phyloP scores from a whole-genome alignment of 164 flowering plant genomes.

The Stephania japonica region DNA sequence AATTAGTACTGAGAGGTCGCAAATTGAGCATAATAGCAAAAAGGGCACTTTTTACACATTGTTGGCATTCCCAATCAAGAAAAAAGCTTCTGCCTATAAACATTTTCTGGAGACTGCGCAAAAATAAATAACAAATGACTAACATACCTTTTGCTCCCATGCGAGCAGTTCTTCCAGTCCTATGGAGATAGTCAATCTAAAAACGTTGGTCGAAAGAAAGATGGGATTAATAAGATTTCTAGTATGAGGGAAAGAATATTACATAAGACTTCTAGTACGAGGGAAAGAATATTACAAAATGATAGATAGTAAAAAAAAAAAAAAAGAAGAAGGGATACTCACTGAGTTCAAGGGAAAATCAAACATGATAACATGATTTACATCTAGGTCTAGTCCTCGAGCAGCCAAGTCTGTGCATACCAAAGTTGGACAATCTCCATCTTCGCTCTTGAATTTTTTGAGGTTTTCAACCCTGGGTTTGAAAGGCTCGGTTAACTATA shows the following conservation, averaged over 20 bases:
- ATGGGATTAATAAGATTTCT: neutral
- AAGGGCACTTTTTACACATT: too few relatives aligned
- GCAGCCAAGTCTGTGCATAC: slow-evolving; percentile 99
- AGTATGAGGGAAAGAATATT: too few relatives aligned
- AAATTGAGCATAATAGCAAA: too few relatives aligned
- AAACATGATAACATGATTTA: slow-evolving; percentile 98
- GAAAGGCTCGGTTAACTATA: neutral
- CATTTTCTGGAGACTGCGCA: neutral
- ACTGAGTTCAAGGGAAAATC: slow-evolving; percentile 91
- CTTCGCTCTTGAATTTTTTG: slow-evolving; percentile 74
- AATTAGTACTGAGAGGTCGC: neutral
- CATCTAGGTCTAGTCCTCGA: slow-evolving; percentile 94
- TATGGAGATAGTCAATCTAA: slow-evolving; percentile 97
- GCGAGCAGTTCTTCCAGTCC: slow-evolving; percentile 99
- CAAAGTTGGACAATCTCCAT: slow-evolving; percentile 91
- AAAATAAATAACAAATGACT: neutral
- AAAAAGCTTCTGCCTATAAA: neutral
- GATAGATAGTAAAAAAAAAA: neutral
- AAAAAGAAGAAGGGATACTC: slow-evolving; percentile 33
- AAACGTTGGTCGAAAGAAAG: slow-evolving; percentile 12
- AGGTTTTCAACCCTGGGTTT: slow-evolving; percentile 80
- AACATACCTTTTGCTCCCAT: slow-evolving; percentile 97
- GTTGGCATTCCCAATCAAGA: too few relatives aligned
- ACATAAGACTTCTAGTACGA: too few relatives aligned
- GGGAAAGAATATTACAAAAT: neutral